Conservation (phyloP, 2,329 filamentous ascomycete species). For the Bipolaris victoriae region DNA sequence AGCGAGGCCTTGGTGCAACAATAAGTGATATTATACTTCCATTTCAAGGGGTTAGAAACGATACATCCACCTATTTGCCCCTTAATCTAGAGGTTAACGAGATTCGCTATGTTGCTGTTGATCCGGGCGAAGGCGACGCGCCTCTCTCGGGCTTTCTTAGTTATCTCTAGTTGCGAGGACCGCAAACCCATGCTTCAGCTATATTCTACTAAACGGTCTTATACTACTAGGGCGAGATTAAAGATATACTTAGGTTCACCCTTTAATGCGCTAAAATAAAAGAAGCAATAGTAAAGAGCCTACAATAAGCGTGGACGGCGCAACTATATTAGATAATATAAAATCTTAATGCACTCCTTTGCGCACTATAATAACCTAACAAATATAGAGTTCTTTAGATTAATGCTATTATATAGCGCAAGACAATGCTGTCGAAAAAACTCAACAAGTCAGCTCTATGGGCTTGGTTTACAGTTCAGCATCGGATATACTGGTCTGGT, state of each 20-base stretch:
- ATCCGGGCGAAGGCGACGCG: neutral
- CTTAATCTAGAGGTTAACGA: neutral
- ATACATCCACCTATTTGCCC: neutral
- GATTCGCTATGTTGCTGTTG: neutral
- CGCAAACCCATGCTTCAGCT: neutral
- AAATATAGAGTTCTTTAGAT: neutral
- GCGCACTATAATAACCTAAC: neutral
- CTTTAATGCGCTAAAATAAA: neutral
- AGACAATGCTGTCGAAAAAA: neutral
- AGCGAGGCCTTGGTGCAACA: neutral
- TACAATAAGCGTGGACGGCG: neutral
- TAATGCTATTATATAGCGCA: neutral
- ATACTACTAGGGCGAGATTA: neutral
- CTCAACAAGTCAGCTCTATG: neutral
- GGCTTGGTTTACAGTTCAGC: neutral
- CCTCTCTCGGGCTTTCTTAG: neutral
- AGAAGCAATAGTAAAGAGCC: neutral
- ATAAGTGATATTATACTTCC: neutral
- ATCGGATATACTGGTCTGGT: neutral
- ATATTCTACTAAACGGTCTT: neutral
- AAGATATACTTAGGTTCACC: neutral
- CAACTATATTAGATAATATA: neutral
- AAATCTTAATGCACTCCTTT: neutral
- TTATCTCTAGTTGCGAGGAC: neutral
- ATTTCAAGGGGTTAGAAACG: neutral